Percentiles rank a stretch among this genome's conserved stretches.
Conservation (phyloP, 2,329 filamentous ascomycete species). For the Ophiostoma sp. region DNA sequence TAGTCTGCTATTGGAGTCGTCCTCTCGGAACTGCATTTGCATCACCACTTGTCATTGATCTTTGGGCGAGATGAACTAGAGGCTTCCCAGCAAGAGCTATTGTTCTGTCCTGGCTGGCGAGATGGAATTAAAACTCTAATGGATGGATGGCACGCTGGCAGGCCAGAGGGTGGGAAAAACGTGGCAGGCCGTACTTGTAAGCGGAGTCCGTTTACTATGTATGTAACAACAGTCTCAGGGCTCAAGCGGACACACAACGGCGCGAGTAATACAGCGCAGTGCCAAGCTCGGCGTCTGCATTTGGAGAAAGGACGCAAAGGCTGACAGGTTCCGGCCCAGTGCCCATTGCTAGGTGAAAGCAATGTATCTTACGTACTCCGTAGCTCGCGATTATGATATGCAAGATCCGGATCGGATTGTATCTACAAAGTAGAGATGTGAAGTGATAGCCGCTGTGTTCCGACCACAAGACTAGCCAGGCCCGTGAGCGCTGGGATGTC, state of each 20-base stretch:
- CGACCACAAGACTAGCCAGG: not conserved
- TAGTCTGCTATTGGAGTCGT: too few species aligned
- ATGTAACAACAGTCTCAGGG: not conserved
- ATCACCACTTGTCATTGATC: too few species aligned
- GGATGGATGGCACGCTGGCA: not conserved
- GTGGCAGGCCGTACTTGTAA: conserved; percentile 7
- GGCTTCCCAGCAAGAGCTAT: not conserved
- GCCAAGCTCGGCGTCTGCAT: not conserved
- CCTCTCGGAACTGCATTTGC: too few species aligned
- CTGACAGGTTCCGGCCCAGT: not conserved
- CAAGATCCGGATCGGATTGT: not conserved
- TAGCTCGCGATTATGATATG: not conserved
- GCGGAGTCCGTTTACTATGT: not conserved
- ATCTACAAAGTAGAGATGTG: not conserved
- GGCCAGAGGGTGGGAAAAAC: conserved; percentile 1
- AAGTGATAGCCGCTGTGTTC: not conserved
- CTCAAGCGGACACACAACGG: not conserved
- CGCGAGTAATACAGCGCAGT: conserved; percentile 4
- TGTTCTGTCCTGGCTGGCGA: not conserved
- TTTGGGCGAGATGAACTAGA: not conserved
- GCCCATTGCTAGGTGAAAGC: not conserved
- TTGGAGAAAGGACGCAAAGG: not conserved
- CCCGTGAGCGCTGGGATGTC: not conserved
- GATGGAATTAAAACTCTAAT: not conserved
- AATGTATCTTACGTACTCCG: too few species aligned